These are phyloP conservation scores for Ogataea polymorpha DNA, from an alignment of 805 yeast species.

Conservation along the genomic window DNA sequence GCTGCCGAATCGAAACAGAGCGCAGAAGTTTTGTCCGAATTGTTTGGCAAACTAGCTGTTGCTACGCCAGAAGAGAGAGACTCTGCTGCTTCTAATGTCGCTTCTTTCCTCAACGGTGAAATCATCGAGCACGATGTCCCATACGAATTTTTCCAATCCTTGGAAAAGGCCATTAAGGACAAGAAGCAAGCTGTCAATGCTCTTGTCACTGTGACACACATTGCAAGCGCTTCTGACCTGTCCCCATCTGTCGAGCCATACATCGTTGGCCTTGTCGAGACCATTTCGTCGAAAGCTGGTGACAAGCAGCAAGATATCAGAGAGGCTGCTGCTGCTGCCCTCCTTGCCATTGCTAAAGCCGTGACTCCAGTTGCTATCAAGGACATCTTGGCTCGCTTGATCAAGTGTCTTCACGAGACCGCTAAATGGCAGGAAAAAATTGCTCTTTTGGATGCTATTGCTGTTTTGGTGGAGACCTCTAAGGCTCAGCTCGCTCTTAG, in stretches of 20 bases:
- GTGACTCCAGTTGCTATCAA: slow-evolving; percentile 93
- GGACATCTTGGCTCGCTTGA: slow-evolving; percentile 79
- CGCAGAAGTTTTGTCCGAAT: slow-evolving; percentile 84
- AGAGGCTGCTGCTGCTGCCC: slow-evolving; percentile 71
- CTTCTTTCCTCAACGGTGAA: slow-evolving; percentile 92
- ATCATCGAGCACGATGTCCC: slow-evolving; percentile 99
- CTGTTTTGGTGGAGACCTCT: slow-evolving; percentile 89
- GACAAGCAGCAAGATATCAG: slow-evolving; percentile 81
- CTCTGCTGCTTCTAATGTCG: slow-evolving; percentile 82
- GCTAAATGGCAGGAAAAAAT: slow-evolving; percentile 99
- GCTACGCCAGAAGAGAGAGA: slow-evolving; percentile 81
- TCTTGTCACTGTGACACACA: slow-evolving; percentile 78
- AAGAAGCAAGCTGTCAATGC: slow-evolving; percentile 84
- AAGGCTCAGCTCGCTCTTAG: slow-evolving; percentile 95
- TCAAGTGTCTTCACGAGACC: slow-evolving; percentile 62
- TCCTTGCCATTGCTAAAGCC: slow-evolving; percentile 72
- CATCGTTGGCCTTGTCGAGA: slow-evolving; percentile 73
- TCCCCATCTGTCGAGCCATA: slow-evolving; percentile 95
- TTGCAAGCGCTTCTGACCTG: slow-evolving; percentile 74
- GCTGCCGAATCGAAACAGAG: slow-evolving; percentile 62
- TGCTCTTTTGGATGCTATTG: slow-evolving; percentile 79
- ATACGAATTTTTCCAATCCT: slow-evolving; percentile 74
- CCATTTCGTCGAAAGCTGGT: slow-evolving; percentile 77
- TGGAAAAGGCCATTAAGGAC: slow-evolving; percentile 71
- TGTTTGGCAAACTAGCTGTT: slow-evolving; percentile 87